Evolutionary conservation across 1,139 yeast genomes (phyloP), one percentile per base, ranked within the genome.

Genomic region (Pichia sp.): DNA sequence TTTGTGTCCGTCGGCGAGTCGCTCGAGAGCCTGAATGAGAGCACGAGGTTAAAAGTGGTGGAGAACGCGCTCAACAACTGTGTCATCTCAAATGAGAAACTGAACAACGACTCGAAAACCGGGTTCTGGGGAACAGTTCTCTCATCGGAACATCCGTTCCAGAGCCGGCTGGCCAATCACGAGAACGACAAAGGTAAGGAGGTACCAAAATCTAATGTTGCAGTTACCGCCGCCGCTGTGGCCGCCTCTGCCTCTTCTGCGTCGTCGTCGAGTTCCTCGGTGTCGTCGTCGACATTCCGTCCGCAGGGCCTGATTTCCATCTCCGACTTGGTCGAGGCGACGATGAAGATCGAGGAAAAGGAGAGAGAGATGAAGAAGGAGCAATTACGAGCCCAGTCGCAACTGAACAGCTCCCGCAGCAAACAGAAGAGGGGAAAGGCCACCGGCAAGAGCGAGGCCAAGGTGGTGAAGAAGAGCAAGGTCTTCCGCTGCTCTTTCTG

Each of bases 401-500:
- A 19, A 19, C 23, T 13, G 40, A 15, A 36, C 40, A 36, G 34
- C 34, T 5, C 15, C n/a, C 15, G 15, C 15, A 11, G n/a, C 40
- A 36, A 36, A 10, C 10, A 2, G 7, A 36, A 36, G 15, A 36
- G 40, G n/a, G 15, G 40, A 6, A 36, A 36, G 40, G n/a, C 40
- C 15, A 4, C 15, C 15, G n/a, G 40, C 40, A 36, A 36, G 40
- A 15, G 40, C 40, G 43, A 38, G 19, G 7, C 38, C 13, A 23
- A 30, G n/a, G 30, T 19, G 3, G 30, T 19, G 8, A 34, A 52
- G 16, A 40, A 36, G 23, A 23, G 40, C 10, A 53, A 41, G 38
- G 80, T 85, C 11, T 90, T 84, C 69, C 87, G 87, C 0, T 93
- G 98, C 69, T 84, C 84, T 57, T 70, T 87, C 51, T 93, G 99